phyloP scores from a whole-genome alignment of 148 eudicot species.

The Chenopodium formosanum region DNA sequence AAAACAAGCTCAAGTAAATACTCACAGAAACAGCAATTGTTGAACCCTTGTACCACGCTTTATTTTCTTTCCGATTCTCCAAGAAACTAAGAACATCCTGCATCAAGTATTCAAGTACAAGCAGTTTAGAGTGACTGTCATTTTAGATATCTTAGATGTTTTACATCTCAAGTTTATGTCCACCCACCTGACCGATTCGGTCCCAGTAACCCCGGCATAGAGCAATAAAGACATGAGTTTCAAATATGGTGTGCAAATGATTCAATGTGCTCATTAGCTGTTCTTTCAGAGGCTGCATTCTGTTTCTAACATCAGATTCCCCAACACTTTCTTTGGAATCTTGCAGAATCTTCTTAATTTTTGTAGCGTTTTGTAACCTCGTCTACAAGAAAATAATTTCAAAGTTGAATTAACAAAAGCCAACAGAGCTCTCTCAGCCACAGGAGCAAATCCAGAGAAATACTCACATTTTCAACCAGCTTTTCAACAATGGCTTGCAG shows the following conservation, averaged over 20 bases:
- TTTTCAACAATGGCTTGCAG: slow-evolving; percentile 78
- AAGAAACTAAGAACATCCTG: slow-evolving; percentile 82
- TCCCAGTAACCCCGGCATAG: slow-evolving; percentile 82
- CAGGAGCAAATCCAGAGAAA: slow-evolving; percentile 8
- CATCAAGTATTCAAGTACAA: not conserved
- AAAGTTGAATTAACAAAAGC: not conserved
- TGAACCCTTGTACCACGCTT: slow-evolving; percentile 83
- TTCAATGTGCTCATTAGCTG: slow-evolving; percentile 57
- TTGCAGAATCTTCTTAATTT: slow-evolving; percentile 77
- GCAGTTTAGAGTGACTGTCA: not conserved
- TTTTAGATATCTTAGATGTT: not conserved
- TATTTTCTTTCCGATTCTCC: slow-evolving; percentile 78
- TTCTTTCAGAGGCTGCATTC: slow-evolving; percentile 73
- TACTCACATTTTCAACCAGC: slow-evolving; percentile 77
- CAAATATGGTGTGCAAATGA: slow-evolving; percentile 61
- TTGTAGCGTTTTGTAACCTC: slow-evolving; percentile 59
- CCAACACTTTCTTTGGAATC: slow-evolving; percentile 64
- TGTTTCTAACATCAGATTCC: slow-evolving; percentile 61
- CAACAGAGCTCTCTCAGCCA: not conserved
- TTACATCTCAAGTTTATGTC: not conserved
- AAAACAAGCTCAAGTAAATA: slow-evolving; percentile 9
- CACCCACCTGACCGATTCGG: slow-evolving; percentile 73
- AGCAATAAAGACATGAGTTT: slow-evolving; percentile 62
- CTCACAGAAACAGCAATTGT: slow-evolving; percentile 76
- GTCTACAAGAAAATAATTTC: slow-evolving; percentile 40